Percentiles rank a stretch among this genome's conserved stretches.
These are phyloP conservation scores for Cadophora malorum DNA, from an alignment of 2,329 filamentous ascomycete species.

Conservation along the genomic window DNA sequence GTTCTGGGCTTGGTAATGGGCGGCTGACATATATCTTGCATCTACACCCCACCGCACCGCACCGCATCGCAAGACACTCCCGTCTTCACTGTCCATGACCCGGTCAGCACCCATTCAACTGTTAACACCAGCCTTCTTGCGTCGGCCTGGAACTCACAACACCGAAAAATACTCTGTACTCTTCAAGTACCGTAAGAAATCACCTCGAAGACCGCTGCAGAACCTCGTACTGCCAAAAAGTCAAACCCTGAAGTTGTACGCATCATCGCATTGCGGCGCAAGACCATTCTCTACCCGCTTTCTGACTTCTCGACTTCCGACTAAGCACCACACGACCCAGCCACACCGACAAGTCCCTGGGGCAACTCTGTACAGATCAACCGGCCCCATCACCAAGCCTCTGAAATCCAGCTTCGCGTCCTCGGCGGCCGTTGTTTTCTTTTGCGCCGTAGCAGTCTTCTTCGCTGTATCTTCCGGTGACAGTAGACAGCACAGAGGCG, in stretches of 20 bases:
- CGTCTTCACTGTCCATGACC: constrained; percentile 4
- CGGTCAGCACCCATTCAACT: constrained; percentile 5
- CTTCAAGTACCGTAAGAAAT: background rate
- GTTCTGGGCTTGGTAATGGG: background rate
- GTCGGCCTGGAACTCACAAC: background rate
- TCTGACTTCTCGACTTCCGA: background rate
- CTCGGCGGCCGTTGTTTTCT: constrained; percentile 5
- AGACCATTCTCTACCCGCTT: constrained; percentile 11
- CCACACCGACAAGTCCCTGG: background rate
- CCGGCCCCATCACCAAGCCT: background rate
- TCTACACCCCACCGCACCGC: constrained; percentile 10
- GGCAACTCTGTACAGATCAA: background rate
- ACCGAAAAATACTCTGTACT: background rate
- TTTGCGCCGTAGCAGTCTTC: constrained; percentile 4
- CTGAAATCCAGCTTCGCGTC: constrained; percentile 7
- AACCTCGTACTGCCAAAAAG: background rate
- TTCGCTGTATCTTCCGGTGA: constrained; percentile 3
- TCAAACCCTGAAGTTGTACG: constrained; percentile 4
- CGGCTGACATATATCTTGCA: constrained; percentile 12
- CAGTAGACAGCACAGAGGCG: background rate
- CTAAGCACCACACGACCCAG: constrained; percentile 1
- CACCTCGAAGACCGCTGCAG: background rate
- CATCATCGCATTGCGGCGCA: constrained; percentile 14
- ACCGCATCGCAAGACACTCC: background rate
- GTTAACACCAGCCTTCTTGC: constrained; percentile 6